Evolutionary conservation across 179 eudicot genomes (phyloP).

Genomic region (Spinacia oleracea): DNA sequence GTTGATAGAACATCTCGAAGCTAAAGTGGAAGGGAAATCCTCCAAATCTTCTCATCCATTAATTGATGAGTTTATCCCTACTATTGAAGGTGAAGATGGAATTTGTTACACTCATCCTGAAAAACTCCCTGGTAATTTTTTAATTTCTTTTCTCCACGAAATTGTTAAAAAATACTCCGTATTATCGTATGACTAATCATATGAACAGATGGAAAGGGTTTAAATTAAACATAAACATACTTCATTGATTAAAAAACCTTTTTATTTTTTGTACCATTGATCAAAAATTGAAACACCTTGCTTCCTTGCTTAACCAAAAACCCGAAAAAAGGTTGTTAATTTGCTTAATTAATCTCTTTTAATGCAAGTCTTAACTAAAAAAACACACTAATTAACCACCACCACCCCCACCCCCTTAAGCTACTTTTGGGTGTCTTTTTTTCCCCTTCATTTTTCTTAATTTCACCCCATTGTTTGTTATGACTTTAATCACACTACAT

Average conservation of each 20-base stretch:
- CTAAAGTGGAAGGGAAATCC: constrained; percentile 67
- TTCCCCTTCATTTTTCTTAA: constrained; percentile 9
- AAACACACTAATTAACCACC: constrained; percentile 11
- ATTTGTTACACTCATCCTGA: constrained; percentile 99
- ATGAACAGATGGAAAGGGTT: too few relatives aligned
- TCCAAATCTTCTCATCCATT: constrained; percentile 88
- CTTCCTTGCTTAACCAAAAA: constrained; percentile 18
- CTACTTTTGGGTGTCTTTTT: constrained; percentile 14
- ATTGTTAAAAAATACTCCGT: too few relatives aligned
- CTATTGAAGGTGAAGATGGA: constrained; percentile 97
- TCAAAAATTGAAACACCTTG: not conserved
- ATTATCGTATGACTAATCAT: too few relatives aligned
- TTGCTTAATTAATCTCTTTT: not conserved
- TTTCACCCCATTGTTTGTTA: constrained; percentile 26
- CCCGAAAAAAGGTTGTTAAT: constrained; percentile 12
- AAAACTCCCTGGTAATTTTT: constrained; percentile 76
- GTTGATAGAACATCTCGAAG: constrained; percentile 94
- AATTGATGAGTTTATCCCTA: constrained; percentile 93
- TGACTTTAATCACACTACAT: constrained; percentile 35
- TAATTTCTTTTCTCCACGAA: not conserved
- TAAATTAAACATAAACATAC: too few relatives aligned
- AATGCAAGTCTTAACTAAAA: constrained; percentile 31
- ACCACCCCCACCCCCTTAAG: constrained; percentile 7
- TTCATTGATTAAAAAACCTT: too few relatives aligned
- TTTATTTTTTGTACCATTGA: too few relatives aligned